A percentile compares a stretch with the other conserved stretches of the same genome.
These are phyloP conservation scores for Pneumocystis jirovecii DNA, from an alignment of 1,139 yeast species.

Conservation along the genomic window DNA sequence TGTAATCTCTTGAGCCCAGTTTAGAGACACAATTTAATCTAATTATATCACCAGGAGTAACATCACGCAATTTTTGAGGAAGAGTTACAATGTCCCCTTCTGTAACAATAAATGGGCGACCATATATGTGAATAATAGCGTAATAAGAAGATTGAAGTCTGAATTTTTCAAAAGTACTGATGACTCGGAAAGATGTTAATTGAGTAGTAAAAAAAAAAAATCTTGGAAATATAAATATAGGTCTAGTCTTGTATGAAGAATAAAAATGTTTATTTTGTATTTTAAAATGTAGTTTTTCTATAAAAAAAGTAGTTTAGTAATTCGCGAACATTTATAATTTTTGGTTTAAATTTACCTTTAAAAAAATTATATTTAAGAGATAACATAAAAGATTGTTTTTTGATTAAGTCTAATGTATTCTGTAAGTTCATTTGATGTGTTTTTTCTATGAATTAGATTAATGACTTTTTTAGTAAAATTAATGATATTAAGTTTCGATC, in stretches of 20 bases:
- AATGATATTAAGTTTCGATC: neutral
- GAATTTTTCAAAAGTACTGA: conserved; percentile 17
- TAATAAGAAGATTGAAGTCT: conserved; percentile 25
- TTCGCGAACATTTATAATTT: neutral
- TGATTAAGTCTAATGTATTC: neutral
- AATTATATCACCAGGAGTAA: conserved; percentile 50
- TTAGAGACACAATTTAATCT: conserved; percentile 60
- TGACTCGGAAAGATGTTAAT: neutral
- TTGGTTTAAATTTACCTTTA: neutral
- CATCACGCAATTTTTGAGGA: conserved; percentile 27
- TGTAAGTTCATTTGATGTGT: neutral
- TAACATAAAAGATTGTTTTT: neutral
- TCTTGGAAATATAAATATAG: neutral
- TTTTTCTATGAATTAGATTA: neutral
- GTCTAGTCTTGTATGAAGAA: neutral
- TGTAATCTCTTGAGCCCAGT: conserved; percentile 73
- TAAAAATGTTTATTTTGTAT: neutral
- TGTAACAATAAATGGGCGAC: conserved; percentile 77
- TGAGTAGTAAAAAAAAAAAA: neutral
- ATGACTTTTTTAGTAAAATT: neutral
- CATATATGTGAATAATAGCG: conserved; percentile 70
- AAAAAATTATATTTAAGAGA: neutral
- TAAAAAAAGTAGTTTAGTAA: neutral
- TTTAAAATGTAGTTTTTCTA: neutral
- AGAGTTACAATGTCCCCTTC: conserved; percentile 72